Base-by-base conservation (phyloP, 352 stramenopile genomes). In the Pythium monospermum region DNA sequence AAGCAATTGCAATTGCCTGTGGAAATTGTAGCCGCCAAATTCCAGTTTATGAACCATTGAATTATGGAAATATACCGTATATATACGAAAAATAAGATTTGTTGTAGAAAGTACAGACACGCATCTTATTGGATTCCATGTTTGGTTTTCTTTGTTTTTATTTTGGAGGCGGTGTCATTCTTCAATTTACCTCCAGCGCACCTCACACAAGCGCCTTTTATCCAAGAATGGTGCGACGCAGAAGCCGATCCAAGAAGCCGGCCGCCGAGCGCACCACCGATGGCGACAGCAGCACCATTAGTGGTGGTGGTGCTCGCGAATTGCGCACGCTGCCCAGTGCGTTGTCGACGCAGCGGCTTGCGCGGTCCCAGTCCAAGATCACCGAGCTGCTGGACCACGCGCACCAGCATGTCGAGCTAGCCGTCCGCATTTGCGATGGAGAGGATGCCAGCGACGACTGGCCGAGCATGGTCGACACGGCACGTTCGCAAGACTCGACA, bases 1-100 rank as follows among this genome's bases (percentile, higher is more conserved):
- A 56, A 54, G 27, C 79, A 90, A 35, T 28, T 87, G 28, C 70
- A 65, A 6, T 27, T 90, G 15, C 74, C 79, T 6, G 40, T 74
- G 10, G 65, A 81, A 8, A 59, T 79, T 49, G 79, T 90, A 6
- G 52, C 59, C 0, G 38, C 55, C 6, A 69, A 85, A 44, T 87
- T 90, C 48, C 37, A 43, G 21, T 90, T 90, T 53, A 61, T 87
- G 28, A 57, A 69, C 11, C 28, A 59, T 1, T 81, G 41, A 48
- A 33, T 15, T 22, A 31, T 35, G n/a, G n/a, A n/a, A n/a, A n/a
- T n/a, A n/a, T 44, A 30, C 6, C n/a, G n/a, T 15, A 12, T 11
- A 15, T 43, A 49, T 54, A 54, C 49, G 30, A n/a, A 45, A 52
- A 61, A 45, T 32, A 61, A 61, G 53, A 54, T 37, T 2, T 39